A percentile compares a stretch with the other conserved stretches of the same genome.
Conservation (phyloP, 352 stramenopile genomes). For the Saprolegnia diclina region DNA sequence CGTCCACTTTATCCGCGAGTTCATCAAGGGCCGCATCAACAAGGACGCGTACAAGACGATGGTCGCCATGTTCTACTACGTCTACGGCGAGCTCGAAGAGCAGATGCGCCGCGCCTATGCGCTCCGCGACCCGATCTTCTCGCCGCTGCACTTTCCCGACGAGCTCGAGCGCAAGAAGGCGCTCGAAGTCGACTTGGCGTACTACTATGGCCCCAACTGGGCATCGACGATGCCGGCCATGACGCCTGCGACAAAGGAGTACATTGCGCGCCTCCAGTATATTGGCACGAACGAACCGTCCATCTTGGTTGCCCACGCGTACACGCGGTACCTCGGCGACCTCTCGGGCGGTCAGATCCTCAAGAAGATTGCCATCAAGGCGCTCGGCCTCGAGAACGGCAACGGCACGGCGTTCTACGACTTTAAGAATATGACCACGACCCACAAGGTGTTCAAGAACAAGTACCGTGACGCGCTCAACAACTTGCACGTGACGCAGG, state of each 20-base stretch:
- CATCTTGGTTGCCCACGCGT: constrained; percentile 61
- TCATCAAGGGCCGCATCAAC: constrained; percentile 64
- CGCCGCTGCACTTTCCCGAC: constrained; percentile 46
- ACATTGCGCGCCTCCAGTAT: constrained; percentile 48
- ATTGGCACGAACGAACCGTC: constrained; percentile 39
- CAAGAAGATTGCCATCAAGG: constrained; percentile 40
- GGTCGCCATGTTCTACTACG: constrained; percentile 49
- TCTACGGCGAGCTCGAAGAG: constrained; percentile 55
- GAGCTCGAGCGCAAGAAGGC: constrained; percentile 38
- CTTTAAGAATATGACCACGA: constrained; percentile 42
- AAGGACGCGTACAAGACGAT: constrained; percentile 50
- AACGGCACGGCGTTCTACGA: constrained; percentile 52
- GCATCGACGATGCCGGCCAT: constrained; percentile 27
- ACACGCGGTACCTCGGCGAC: constrained; percentile 79
- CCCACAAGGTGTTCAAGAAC: constrained; percentile 62
- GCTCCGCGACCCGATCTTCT: constrained; percentile 30
- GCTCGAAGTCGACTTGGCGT: constrained; percentile 48
- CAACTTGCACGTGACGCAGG: constrained; percentile 34
- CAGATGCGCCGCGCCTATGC: constrained; percentile 10
- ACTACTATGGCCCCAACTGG: constrained; percentile 49
- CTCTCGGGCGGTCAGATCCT: constrained; percentile 66
- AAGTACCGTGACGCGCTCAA: constrained; percentile 50
- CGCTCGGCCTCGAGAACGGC: constrained; percentile 32
- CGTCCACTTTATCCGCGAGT: constrained; percentile 72
- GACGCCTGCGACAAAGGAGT: constrained; percentile 49